These are phyloP conservation scores for Pestalotiopsis sp. DNA, from an alignment of 2,329 filamentous ascomycete species.

Conservation along the genomic window DNA sequence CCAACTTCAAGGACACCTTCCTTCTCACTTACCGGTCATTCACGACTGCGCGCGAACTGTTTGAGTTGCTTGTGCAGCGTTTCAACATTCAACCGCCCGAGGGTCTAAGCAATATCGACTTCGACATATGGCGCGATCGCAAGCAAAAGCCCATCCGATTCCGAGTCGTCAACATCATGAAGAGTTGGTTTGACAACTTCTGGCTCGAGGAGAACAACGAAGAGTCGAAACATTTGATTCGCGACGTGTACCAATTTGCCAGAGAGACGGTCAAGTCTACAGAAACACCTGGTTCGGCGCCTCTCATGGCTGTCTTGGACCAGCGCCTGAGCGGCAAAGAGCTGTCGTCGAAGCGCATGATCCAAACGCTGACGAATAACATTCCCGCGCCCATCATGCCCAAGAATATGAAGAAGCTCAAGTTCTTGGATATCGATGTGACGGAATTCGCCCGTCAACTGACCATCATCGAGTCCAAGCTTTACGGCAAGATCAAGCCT, in stretches of 20 bases:
- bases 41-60: constrained; percentile 85
- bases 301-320: constrained; percentile 84
- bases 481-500: constrained; percentile 95
- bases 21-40: constrained; percentile 96
- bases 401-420: constrained; percentile 99
- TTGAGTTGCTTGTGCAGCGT: constrained; percentile 87
- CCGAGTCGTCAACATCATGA: constrained; percentile 94
- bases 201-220: constrained; percentile 97
- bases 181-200: constrained; percentile 97
- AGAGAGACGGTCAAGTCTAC: constrained; percentile 91
- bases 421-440: constrained; percentile 95
- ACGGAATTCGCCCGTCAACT: constrained; percentile 97
- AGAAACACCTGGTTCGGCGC: constrained; percentile 85
- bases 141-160: constrained; percentile 97
- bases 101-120: constrained; percentile 74
- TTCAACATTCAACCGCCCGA: constrained; percentile 92
- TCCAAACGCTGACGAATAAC: constrained; percentile 82
- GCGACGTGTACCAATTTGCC: constrained; percentile 87
- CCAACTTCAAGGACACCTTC: constrained; percentile 97
- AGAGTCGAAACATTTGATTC: constrained; percentile 80
- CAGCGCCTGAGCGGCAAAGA: constrained; percentile 89
- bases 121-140: constrained; percentile 85
- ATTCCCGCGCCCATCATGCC: constrained; percentile 89
- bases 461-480: constrained; percentile 92
- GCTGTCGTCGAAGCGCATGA: constrained; percentile 79